Conservation (phyloP, 2,329 filamentous ascomycete genomes). For the Colletotrichum sp. region DNA sequence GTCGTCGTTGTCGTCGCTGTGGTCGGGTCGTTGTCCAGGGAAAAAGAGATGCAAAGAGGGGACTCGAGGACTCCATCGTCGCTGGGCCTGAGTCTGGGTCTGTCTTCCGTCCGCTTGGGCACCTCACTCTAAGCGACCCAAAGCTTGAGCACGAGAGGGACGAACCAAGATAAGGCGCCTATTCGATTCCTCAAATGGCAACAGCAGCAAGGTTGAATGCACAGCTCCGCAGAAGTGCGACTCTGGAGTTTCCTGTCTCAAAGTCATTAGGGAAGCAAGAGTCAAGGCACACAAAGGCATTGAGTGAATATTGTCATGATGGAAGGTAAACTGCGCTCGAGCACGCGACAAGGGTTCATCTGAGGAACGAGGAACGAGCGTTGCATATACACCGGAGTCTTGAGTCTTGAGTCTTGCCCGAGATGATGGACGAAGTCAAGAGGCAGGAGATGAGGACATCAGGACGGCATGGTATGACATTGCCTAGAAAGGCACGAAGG, state of each 20-base stretch:
- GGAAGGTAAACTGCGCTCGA: not conserved
- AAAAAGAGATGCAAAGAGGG: not conserved
- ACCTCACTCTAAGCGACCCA: not conserved
- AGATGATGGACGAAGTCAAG: not conserved
- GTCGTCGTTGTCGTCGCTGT: not conserved
- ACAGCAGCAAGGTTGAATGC: not conserved
- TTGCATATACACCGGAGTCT: not conserved
- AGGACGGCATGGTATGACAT: not conserved
- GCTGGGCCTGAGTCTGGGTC: not conserved
- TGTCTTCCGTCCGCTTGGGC: not conserved
- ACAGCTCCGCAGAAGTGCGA: not conserved
- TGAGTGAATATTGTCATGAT: not conserved
- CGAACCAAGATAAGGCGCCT: not conserved
- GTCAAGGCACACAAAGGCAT: not conserved
- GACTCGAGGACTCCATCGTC: not conserved
- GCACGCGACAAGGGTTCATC: not conserved
- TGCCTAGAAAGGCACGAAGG: not conserved
- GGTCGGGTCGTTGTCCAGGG: not conserved
- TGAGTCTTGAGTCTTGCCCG: not conserved
- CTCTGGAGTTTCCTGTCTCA: not conserved
- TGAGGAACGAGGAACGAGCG: not conserved
- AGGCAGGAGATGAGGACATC: not conserved
- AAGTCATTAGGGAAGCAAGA: not conserved
- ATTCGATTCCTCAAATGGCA: not conserved
- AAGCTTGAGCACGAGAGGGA: not conserved